Percentiles rank a stretch among this genome's conserved stretches.
These are phyloP conservation scores for Microbotryum scabiosae DNA, from an alignment of 1,284 basidiomycete species.

Conservation along the genomic window DNA sequence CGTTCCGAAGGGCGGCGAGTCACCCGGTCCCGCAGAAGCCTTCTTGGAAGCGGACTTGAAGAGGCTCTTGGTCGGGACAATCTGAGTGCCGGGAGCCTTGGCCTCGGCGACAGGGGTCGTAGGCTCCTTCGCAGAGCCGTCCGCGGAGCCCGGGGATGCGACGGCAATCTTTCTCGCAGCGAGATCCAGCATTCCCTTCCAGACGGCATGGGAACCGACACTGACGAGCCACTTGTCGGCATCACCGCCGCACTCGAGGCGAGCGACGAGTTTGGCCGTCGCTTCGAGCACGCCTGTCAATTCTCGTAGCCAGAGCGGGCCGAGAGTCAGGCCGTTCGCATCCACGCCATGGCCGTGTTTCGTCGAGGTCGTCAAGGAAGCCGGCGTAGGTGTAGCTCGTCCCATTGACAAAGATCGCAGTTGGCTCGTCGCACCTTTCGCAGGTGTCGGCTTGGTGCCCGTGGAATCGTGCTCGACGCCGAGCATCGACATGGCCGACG, in stretches of 20 bases:
- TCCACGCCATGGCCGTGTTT: not conserved
- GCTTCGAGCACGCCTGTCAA: constrained; percentile 24
- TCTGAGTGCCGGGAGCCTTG: not conserved
- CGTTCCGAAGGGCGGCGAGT: not conserved
- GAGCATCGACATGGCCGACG: not conserved
- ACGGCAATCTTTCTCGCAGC: constrained; percentile 15
- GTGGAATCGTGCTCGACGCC: not conserved
- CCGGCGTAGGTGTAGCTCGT: not conserved
- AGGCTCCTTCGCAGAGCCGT: not conserved
- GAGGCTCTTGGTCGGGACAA: not conserved
- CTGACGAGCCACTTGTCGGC: constrained; percentile 34
- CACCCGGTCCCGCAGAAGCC: not conserved
- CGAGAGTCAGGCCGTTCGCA: not conserved
- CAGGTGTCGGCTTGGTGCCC: not conserved
- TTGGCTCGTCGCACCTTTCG: constrained; percentile 10
- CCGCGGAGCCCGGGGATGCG: not conserved
- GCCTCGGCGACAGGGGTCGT: not conserved
- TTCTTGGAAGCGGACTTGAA: not conserved
- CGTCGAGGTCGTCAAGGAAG: not conserved
- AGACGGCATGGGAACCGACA: constrained; percentile 28
- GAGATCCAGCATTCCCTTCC: constrained; percentile 34
- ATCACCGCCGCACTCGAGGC: constrained; percentile 28
- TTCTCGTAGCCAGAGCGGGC: constrained; percentile 32
- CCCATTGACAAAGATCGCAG: constrained; percentile 23
- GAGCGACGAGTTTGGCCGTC: constrained; percentile 21